These are phyloP conservation scores for Suillus cothurnatus DNA, from an alignment of 768 basidiomycete genomes.

Conservation along the genomic window DNA sequence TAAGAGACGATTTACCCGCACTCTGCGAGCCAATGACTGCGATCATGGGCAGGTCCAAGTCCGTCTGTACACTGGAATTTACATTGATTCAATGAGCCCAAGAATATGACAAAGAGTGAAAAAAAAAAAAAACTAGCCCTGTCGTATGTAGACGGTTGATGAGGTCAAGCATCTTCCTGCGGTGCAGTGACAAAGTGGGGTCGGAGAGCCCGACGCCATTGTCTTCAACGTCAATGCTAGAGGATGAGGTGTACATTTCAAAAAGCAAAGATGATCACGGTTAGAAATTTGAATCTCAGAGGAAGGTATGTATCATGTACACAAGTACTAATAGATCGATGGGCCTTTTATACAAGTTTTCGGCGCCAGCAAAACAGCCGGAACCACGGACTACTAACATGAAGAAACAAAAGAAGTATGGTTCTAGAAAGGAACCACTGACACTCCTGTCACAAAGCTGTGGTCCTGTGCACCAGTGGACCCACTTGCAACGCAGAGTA, in stretches of 20 bases:
- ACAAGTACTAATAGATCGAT: neutral
- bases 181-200: slow-evolving; percentile 39
- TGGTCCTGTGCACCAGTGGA: neutral
- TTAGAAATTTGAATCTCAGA: too few relatives aligned
- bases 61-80: slow-evolving; percentile 57
- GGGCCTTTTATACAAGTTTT: neutral
- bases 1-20: slow-evolving; percentile 76
- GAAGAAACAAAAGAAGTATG: neutral
- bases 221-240: neutral
- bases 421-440: neutral
- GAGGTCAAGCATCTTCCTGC: slow-evolving; percentile 57
- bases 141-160: slow-evolving; percentile 63
- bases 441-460: neutral
- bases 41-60: slow-evolving; percentile 74
- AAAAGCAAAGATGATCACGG: neutral
- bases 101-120: neutral
- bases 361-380: neutral
- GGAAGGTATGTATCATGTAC: neutral
- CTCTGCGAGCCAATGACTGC: slow-evolving; percentile 75
- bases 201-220: slow-evolving; percentile 55
- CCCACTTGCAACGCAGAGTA: neutral
- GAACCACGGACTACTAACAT: neutral
- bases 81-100: neutral
- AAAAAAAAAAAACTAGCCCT: slow-evolving; percentile 43
- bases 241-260: neutral